Percentiles rank a stretch among this genome's conserved stretches.
Evolutionary conservation across 1,284 basidiomycete genomes (phyloP).

Genomic region (Ganoderma meredithae): DNA sequence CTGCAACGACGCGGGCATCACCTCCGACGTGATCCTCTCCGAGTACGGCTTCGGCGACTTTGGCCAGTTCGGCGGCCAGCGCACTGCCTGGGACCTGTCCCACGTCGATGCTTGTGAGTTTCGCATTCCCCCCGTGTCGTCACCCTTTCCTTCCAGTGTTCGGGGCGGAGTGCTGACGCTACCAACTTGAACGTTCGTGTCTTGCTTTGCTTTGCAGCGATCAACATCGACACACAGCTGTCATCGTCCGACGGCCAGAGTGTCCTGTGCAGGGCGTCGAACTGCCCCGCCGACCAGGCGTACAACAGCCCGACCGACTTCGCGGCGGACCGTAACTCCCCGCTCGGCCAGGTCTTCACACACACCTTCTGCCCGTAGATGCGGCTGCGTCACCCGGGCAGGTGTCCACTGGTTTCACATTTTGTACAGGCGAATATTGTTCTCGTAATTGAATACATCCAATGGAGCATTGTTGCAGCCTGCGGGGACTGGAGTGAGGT

Average conservation of each 20-base stretch:
- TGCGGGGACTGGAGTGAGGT: too few relatives aligned
- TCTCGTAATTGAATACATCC: too few relatives aligned
- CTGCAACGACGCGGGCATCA: conserved; percentile 9
- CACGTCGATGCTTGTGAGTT: conserved; percentile 5
- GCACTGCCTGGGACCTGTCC: conserved; percentile 5
- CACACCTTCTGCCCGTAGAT: conserved; percentile 6
- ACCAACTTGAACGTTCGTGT: too few relatives aligned
- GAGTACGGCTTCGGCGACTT: conserved; percentile 8
- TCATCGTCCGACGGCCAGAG: background rate
- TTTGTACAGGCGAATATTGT: too few relatives aligned
- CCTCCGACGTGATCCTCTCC: conserved; percentile 5
- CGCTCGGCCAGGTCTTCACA: conserved; percentile 3
- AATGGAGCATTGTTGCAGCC: too few relatives aligned
- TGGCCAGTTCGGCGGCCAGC: conserved; percentile 7
- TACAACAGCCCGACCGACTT: conserved; percentile 2
- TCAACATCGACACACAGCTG: conserved; percentile 11
- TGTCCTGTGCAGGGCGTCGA: conserved; percentile 4
- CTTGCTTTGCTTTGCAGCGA: background rate
- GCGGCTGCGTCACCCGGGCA: background rate
- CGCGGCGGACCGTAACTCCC: conserved; percentile 7
- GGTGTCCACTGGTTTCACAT: too few relatives aligned
- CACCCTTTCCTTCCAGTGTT: too few relatives aligned
- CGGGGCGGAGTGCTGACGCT: too few relatives aligned
- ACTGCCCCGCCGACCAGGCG: conserved; percentile 11
- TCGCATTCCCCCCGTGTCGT: too few relatives aligned